Evolutionary conservation across 2,329 filamentous ascomycete genomes (phyloP).

Genomic region (Apiospora kogelbergensis): DNA sequence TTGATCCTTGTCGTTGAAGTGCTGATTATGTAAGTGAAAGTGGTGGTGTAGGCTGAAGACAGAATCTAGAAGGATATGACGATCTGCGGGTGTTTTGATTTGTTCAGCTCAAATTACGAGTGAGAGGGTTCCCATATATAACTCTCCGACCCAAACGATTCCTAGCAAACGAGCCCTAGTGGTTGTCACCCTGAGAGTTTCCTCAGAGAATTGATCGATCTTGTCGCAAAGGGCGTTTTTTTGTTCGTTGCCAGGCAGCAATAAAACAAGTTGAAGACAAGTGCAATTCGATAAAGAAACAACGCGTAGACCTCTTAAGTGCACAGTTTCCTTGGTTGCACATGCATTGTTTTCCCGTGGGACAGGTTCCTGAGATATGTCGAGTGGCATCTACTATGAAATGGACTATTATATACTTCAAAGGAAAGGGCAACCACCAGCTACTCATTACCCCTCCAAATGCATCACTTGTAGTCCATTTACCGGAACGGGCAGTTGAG

Average conservation of each 20-base stretch:
- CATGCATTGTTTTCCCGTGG: background rate
- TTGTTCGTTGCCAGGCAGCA: background rate
- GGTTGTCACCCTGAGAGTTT: background rate
- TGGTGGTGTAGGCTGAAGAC: background rate
- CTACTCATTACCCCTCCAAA: background rate
- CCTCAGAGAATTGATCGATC: background rate
- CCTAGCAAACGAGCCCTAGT: background rate
- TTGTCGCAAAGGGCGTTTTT: background rate
- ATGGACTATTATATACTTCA: background rate
- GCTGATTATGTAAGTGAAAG: background rate
- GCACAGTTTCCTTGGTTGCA: background rate
- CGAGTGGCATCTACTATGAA: background rate
- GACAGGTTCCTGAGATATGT: background rate
- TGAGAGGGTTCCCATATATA: background rate
- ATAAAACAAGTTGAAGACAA: background rate
- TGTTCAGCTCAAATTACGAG: background rate
- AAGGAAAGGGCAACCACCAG: background rate
- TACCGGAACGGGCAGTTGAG: no score
- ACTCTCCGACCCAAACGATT: background rate
- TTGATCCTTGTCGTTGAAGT: background rate
- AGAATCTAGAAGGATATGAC: background rate
- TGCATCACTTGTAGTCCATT: no score
- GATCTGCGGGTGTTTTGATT: background rate
- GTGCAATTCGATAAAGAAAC: background rate
- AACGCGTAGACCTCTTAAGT: background rate